These are phyloP conservation scores for Backusella australiensis DNA, from an alignment of 192 early-diverging fungal genomes.

Conservation along the genomic window DNA sequence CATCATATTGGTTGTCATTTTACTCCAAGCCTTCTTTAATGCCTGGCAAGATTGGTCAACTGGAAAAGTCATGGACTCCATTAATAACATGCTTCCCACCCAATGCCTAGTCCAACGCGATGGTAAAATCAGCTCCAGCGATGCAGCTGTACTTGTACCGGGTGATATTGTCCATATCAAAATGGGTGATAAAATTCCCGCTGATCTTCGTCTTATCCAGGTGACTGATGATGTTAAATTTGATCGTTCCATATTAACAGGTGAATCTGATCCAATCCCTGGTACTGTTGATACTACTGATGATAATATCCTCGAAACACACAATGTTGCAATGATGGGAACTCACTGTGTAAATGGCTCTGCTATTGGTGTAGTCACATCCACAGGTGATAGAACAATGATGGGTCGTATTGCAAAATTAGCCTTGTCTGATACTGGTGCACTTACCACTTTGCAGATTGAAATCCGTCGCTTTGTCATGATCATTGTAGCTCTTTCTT, in stretches of 20 bases:
- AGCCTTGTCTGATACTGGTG: conserved; percentile 34
- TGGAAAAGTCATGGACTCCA: conserved; percentile 65
- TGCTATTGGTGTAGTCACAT: conserved; percentile 71
- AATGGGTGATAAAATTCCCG: conserved; percentile 80
- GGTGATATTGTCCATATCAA: conserved; percentile 83
- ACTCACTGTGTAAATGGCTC: conserved; percentile 72
- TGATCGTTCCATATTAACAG: conserved; percentile 82
- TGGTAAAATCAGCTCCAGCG: conserved; percentile 54
- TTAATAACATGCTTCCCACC: conserved; percentile 66
- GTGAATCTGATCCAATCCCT: conserved; percentile 67
- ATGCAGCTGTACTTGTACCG: conserved; percentile 71
- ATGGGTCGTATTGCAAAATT: conserved; percentile 75
- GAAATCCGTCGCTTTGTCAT: conserved; percentile 69
- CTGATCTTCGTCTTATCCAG: conserved; percentile 71
- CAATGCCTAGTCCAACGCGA: conserved; percentile 73
- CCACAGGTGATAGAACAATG: conserved; percentile 73
- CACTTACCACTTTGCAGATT: conserved; percentile 54
- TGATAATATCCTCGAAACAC: conserved; percentile 72
- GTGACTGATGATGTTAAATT: conserved; percentile 65
- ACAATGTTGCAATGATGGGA: conserved; percentile 80
- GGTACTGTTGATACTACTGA: conserved; percentile 64
- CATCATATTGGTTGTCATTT: conserved; percentile 61
- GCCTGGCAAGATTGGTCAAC: conserved; percentile 74
- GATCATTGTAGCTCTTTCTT: conserved; percentile 59
- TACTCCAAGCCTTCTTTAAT: conserved; percentile 63